These are phyloP conservation scores for Mortierella antarctica DNA, from an alignment of 192 early-diverging fungal species.

Conservation along the genomic window DNA sequence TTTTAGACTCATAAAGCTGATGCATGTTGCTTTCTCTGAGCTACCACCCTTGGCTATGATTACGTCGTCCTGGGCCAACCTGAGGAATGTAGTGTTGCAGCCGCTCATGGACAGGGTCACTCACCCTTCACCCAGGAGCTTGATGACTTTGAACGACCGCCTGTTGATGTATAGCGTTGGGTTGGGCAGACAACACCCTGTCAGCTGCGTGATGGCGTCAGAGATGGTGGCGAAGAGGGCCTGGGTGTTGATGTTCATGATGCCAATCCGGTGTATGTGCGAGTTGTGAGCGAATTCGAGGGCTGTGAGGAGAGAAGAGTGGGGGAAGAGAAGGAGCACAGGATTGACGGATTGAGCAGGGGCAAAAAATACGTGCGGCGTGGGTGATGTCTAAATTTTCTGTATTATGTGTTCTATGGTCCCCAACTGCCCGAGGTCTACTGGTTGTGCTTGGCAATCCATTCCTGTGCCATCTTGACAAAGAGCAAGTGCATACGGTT, in stretches of 20 bases:
- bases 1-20: not conserved
- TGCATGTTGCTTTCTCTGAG: not conserved
- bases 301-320: too few relatives aligned
- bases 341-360: not conserved
- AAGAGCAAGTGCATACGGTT: constrained; percentile 91
- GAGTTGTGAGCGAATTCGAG: not conserved
- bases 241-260: constrained; percentile 34
- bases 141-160: constrained; percentile 66
- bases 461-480: constrained; percentile 61
- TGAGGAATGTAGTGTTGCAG: too few relatives aligned
- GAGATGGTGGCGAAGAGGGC: constrained; percentile 52
- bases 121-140: constrained; percentile 76
- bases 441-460: constrained; percentile 32
- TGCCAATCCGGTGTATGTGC: not conserved
- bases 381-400: too few relatives aligned
- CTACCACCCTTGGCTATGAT: too few relatives aligned
- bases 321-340: not conserved
- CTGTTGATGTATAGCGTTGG: constrained; percentile 68
- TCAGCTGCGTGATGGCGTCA: constrained; percentile 50
- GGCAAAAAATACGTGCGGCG: too few relatives aligned
- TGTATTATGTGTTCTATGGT: too few relatives aligned
- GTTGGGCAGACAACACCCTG: constrained; percentile 60
- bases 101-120: not conserved
- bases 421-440: not conserved
- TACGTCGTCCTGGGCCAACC: too few relatives aligned